Percentiles rank a stretch among this genome's conserved stretches.
These are phyloP conservation scores for Vitis rotundifolia DNA, from an alignment of 164 flowering plant genomes.

Conservation along the genomic window DNA sequence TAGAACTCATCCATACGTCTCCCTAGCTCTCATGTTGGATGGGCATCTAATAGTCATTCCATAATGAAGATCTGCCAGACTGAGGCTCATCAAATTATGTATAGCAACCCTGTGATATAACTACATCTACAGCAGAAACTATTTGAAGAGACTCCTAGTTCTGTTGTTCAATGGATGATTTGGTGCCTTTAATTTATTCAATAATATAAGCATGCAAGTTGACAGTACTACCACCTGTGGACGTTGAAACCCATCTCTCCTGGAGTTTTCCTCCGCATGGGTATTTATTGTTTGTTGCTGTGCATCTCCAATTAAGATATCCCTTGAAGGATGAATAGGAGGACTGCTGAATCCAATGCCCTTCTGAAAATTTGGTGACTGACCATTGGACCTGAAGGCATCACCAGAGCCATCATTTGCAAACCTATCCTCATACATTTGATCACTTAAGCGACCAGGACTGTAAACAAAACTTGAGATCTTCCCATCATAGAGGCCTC, in stretches of 20 bases:
- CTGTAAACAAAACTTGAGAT: conserved; percentile 67
- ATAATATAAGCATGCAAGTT: background rate
- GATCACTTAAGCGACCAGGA: conserved; percentile 67
- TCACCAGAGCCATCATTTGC: conserved; percentile 83
- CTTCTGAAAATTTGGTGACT: conserved; percentile 69
- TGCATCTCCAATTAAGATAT: conserved; percentile 35
- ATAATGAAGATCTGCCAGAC: background rate
- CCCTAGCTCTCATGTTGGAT: background rate
- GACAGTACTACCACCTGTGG: conserved; percentile 43
- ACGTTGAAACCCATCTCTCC: conserved; percentile 33
- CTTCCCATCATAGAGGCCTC: conserved; percentile 68
- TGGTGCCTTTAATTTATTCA: background rate
- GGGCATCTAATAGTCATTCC: background rate
- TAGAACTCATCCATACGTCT: background rate
- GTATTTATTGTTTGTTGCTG: conserved; percentile 20
- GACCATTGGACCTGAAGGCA: conserved; percentile 54
- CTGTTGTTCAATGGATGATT: background rate
- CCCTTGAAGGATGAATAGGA: conserved; percentile 36
- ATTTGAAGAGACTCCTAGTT: background rate
- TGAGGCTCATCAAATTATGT: background rate
- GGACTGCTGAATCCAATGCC: conserved; percentile 60
- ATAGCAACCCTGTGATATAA: background rate
- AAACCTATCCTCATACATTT: conserved; percentile 64
- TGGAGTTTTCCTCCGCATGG: conserved; percentile 31
- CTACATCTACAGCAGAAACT: background rate